Evolutionary conservation across 2,329 filamentous ascomycete species (phyloP).

Genomic region (Penicillium paneum): DNA sequence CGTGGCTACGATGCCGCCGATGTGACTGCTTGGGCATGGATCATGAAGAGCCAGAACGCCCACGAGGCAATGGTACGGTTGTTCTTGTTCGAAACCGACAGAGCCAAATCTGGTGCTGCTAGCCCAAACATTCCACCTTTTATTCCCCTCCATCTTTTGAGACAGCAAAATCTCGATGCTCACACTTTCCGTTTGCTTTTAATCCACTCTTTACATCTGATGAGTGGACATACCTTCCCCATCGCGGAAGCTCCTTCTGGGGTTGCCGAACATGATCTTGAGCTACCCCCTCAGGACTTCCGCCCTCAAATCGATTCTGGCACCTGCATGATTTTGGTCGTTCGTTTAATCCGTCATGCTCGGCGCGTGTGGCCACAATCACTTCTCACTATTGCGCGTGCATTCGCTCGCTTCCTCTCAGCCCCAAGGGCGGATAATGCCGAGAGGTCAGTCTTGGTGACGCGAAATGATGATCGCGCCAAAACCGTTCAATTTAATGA

Average conservation of each 20-base stretch:
- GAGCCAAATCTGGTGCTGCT: not conserved
- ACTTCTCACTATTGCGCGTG: constrained; percentile 42
- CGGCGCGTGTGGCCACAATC: constrained; percentile 49
- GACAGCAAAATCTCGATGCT: constrained; percentile 41
- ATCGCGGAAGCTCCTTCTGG: not conserved
- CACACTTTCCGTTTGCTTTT: constrained; percentile 45
- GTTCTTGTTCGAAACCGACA: constrained; percentile 29
- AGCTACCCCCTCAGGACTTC: not conserved
- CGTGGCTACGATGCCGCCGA: constrained; percentile 39
- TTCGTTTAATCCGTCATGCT: constrained; percentile 51
- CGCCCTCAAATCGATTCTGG: constrained; percentile 24
- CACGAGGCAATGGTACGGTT: constrained; percentile 40
- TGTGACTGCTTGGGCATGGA: constrained; percentile 48
- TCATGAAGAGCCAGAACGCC: constrained; percentile 38
- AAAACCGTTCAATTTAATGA: constrained; percentile 49
- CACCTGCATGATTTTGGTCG: constrained; percentile 42
- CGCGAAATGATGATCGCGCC: constrained; percentile 19
- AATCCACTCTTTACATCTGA: constrained; percentile 36
- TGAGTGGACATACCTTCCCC: constrained; percentile 28
- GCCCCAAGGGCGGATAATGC: constrained; percentile 4
- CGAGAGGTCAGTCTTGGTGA: constrained; percentile 1
- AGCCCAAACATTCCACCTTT: constrained; percentile 43
- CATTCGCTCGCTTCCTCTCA: constrained; percentile 38
- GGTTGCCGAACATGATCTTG: not conserved
- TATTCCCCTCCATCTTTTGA: constrained; percentile 48